phyloP scores from a whole-genome alignment of 495 filamentous ascomycete species.

The Geopyxis carbonaria region DNA sequence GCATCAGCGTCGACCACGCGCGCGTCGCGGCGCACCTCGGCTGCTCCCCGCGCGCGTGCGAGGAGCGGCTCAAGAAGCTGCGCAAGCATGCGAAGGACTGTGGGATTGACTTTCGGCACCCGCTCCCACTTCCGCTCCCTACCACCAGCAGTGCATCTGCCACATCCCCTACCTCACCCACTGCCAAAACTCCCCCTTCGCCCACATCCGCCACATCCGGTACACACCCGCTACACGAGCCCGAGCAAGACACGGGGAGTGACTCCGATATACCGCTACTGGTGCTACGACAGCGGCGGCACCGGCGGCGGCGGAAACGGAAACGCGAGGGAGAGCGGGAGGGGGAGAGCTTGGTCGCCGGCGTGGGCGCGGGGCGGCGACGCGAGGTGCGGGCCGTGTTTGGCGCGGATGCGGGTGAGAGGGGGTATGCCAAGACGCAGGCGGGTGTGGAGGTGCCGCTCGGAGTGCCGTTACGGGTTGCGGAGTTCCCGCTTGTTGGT shows the following conservation, averaged over 20 bases:
- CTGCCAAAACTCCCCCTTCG: too few species aligned
- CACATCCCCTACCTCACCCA: too few species aligned
- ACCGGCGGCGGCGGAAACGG: too few species aligned
- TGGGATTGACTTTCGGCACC: slow-evolving; percentile 12
- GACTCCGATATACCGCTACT: too few species aligned
- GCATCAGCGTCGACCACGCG: slow-evolving; percentile 17
- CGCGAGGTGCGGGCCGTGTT: too few species aligned
- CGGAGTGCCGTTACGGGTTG: slow-evolving; percentile 10
- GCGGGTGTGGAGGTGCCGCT: slow-evolving; percentile 6
- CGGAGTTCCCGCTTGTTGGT: not conserved
- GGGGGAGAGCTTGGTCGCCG: too few species aligned
- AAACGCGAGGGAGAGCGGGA: slow-evolving; percentile 1
- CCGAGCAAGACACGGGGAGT: too few species aligned
- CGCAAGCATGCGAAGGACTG: slow-evolving; percentile 20
- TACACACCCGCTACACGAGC: not conserved
- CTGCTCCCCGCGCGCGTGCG: slow-evolving; percentile 24
- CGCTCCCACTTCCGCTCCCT: too few species aligned
- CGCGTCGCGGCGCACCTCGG: slow-evolving; percentile 22
- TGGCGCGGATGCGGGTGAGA: not conserved
- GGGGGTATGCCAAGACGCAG: slow-evolving; percentile 5
- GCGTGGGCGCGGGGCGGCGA: not conserved
- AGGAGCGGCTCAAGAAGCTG: slow-evolving; percentile 24
- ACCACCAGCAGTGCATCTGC: too few species aligned
- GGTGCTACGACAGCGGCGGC: too few species aligned
- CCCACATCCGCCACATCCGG: not conserved